These are phyloP conservation scores for Breviolum minutum DNA, from an alignment of 73 alveolate species.

Conservation along the genomic window DNA sequence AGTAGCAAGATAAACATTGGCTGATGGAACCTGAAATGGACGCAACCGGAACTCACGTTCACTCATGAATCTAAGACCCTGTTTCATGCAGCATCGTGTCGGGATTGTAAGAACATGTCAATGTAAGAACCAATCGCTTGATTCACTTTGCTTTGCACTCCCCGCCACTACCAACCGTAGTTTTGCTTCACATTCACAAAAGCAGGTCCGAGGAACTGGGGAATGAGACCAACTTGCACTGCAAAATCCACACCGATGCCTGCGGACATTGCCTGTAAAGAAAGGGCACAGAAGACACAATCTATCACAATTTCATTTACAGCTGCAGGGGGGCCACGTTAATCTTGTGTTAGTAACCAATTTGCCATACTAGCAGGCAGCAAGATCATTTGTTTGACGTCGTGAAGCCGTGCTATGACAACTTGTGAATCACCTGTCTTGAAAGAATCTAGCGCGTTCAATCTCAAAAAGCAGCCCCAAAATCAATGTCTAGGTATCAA, in stretches of 20 bases:
- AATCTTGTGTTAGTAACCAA: no score
- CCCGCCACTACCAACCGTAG: no score
- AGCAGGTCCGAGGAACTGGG: background rate
- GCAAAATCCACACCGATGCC: conserved; percentile 87
- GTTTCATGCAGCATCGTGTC: background rate
- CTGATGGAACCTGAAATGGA: conserved; percentile 70
- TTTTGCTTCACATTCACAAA: background rate
- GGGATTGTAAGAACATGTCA: no score
- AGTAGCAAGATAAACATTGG: conserved; percentile 66
- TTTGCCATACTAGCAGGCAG: no score
- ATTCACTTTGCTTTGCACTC: no score
- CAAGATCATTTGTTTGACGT: no score
- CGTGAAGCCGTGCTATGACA: background rate
- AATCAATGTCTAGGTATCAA: background rate
- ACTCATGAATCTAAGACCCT: background rate
- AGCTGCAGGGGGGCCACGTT: no score
- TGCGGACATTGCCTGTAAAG: conserved; percentile 72
- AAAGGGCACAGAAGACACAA: no score
- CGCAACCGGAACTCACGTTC: background rate
- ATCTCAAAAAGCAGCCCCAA: background rate
- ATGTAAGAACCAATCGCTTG: no score
- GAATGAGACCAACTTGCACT: conserved; percentile 82
- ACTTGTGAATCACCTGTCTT: background rate
- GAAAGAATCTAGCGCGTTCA: background rate
- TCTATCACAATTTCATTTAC: background rate